Conservation (phyloP, 2,329 filamentous ascomycete genomes). For the Venturia pyrina region DNA sequence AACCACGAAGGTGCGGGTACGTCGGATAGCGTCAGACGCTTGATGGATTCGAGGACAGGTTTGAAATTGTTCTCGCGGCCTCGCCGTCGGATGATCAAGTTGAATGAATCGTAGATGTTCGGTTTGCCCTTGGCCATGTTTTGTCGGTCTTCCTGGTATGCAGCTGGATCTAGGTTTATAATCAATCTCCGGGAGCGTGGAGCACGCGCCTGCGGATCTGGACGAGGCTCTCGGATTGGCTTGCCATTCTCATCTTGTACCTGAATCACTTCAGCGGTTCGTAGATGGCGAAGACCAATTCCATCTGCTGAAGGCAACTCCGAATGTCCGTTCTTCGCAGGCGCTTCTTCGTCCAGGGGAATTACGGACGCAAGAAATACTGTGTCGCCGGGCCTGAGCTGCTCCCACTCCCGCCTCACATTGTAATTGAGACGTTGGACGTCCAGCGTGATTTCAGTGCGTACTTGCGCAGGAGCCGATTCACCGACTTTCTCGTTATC, state of each 20-base stretch:
- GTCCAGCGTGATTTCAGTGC: slow-evolving; percentile 78
- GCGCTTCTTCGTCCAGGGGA: slow-evolving; percentile 36
- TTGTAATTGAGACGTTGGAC: slow-evolving; percentile 67
- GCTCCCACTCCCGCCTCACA: slow-evolving; percentile 80
- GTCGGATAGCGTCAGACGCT: slow-evolving; percentile 72
- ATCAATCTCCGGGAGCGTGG: slow-evolving; percentile 60
- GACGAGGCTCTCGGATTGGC: slow-evolving; percentile 51
- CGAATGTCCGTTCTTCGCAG: background rate
- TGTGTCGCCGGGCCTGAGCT: slow-evolving; percentile 74
- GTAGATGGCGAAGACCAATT: slow-evolving; percentile 58
- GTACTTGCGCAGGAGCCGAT: slow-evolving; percentile 70
- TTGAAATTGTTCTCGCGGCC: slow-evolving; percentile 97
- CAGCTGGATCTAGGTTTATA: slow-evolving; percentile 67
- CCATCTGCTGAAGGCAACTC: slow-evolving; percentile 40
- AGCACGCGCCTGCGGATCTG: slow-evolving; percentile 45
- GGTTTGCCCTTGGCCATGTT: slow-evolving; percentile 54
- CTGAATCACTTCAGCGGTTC: slow-evolving; percentile 77
- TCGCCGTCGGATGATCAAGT: slow-evolving; percentile 72
- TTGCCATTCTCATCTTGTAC: slow-evolving; percentile 78
- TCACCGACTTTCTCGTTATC: slow-evolving; percentile 75
- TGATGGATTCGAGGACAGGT: slow-evolving; percentile 83
- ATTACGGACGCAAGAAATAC: slow-evolving; percentile 78
- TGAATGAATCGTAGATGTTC: slow-evolving; percentile 75
- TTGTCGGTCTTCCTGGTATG: slow-evolving; percentile 69
- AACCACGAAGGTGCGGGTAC: slow-evolving; percentile 83